Evolutionary conservation across 106 monocot species (phyloP), one percentile per base, ranked within the genome.

Genomic region (Allium fistulosum): DNA sequence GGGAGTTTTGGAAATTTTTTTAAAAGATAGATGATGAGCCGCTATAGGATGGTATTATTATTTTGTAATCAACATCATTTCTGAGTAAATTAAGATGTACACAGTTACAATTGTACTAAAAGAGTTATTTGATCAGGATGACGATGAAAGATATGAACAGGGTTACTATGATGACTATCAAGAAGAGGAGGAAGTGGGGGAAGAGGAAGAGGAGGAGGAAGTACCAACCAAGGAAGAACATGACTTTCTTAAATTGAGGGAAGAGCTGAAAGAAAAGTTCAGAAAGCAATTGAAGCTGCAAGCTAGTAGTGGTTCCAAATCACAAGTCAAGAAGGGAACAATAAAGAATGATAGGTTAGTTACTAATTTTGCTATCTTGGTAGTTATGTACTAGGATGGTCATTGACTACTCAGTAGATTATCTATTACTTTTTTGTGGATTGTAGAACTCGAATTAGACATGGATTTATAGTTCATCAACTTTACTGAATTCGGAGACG

Each of bases 201-300:
- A 64, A 48, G 48, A 51, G 9, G 66, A 52, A 51, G 66, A 66
- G 26, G 13, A 47, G 48, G 64, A 48, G 47, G 64, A 14, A 64
- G 48, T 48, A 48, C 64, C 64, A 17, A 74, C 50, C 59, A 58
- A 67, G 59, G 74, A 74, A 28, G 59, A 67, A 67, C 49, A 58
- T n/a, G 75, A 75, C 50, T 75, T 75, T 53, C 75, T 75, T 5
- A 68, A 55, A n/a, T 26, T 75, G 61, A 68, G 75, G 53, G 75
- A 75, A 53, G 10, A 75, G 68, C 60, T 67, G 11, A 75, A 75
- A 61, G 61, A 75, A 59, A 75, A 61, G 46, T 61, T 37, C 14
- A 68, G 75, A 37, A 49, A 75, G 17, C 61, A 61, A 58, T 46
- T 68, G 46, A 68, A 68, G 61, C 67, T 61, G 11, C 58, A 75